These are phyloP conservation scores for Chlorella sp. DNA, from an alignment of 139 green algal genomes.

Conservation along the genomic window DNA sequence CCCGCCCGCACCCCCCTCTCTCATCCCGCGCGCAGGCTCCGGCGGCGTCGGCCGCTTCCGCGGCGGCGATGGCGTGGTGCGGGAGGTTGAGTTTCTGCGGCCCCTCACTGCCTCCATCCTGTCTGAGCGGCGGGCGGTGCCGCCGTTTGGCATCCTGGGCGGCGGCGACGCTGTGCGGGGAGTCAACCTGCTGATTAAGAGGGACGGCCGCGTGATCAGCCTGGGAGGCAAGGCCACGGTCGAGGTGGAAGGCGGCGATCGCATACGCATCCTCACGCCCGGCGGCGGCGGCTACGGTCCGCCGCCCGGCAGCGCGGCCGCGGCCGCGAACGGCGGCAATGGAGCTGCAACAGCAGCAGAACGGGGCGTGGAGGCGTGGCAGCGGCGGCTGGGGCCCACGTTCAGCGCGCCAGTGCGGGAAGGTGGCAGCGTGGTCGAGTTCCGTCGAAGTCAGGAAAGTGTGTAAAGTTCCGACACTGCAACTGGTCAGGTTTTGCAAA, in stretches of 20 bases:
- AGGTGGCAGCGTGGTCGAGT: conserved; percentile 45
- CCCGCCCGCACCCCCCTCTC: background rate
- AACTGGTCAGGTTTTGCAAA: background rate
- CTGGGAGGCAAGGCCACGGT: conserved; percentile 81
- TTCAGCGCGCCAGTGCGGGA: conserved; percentile 29
- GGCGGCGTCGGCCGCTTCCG: conserved; percentile 77
- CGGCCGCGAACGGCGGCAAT: background rate
- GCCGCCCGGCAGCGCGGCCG: background rate
- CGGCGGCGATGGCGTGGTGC: conserved; percentile 88
- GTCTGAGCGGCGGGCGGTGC: conserved; percentile 76
- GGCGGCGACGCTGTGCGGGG: conserved; percentile 63
- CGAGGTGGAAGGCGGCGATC: conserved; percentile 47
- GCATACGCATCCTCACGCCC: conserved; percentile 72
- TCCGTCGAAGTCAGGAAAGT: conserved; percentile 50
- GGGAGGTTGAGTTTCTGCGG: conserved; percentile 91
- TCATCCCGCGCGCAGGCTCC: conserved; percentile 61
- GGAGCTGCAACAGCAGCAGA: background rate
- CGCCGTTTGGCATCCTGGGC: conserved; percentile 82
- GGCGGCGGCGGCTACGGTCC: conserved; percentile 73
- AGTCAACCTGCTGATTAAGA: conserved; percentile 76
- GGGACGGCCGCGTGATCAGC: conserved; percentile 61
- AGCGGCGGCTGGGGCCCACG: background rate
- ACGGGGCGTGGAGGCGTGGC: background rate
- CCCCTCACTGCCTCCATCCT: conserved; percentile 85
- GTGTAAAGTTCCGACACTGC: conserved; percentile 34